A percentile compares a stretch with the other conserved stretches of the same genome.
phyloP scores from a whole-genome alignment of 2,329 filamentous ascomycete species.

The Neofusicoccum sp. region DNA sequence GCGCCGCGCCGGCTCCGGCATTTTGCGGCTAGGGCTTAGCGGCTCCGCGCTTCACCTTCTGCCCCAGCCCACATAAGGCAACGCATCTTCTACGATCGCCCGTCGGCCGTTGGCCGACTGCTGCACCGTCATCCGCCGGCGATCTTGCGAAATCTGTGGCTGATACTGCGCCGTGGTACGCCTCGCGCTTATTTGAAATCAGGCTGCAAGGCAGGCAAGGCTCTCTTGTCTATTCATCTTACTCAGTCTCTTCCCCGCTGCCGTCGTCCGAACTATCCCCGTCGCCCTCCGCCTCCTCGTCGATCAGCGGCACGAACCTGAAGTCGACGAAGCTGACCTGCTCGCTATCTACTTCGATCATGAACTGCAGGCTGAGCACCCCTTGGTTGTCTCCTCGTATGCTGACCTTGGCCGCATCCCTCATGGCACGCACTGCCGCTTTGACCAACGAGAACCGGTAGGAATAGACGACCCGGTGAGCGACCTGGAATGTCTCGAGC shows the following conservation, averaged over 20 bases:
- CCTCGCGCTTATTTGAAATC: too few relatives aligned
- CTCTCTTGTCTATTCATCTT: slow-evolving; percentile 22
- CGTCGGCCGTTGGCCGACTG: too few relatives aligned
- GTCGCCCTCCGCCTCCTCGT: slow-evolving; percentile 33
- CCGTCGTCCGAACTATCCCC: slow-evolving; percentile 22
- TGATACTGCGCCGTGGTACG: too few relatives aligned
- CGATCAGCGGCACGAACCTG: slow-evolving; percentile 73
- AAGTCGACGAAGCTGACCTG: slow-evolving; percentile 78
- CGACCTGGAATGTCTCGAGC: slow-evolving; percentile 73
- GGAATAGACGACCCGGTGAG: slow-evolving; percentile 54
- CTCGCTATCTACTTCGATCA: slow-evolving; percentile 81
- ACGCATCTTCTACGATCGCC: not conserved
- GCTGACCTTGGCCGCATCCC: slow-evolving; percentile 87
- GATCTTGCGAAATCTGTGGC: too few relatives aligned
- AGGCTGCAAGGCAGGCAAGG: too few relatives aligned
- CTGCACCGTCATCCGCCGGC: too few relatives aligned
- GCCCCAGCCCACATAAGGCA: not conserved
- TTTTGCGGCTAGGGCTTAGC: slow-evolving; percentile 7
- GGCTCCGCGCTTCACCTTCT: not conserved
- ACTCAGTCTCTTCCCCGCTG: slow-evolving; percentile 17
- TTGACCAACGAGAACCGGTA: slow-evolving; percentile 90
- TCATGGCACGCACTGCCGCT: slow-evolving; percentile 89
- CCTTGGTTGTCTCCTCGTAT: slow-evolving; percentile 85
- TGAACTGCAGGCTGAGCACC: slow-evolving; percentile 91
- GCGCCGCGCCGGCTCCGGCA: not conserved